phyloP scores from a whole-genome alignment of 2,329 filamentous ascomycete species.

The Neurospora sp. region DNA sequence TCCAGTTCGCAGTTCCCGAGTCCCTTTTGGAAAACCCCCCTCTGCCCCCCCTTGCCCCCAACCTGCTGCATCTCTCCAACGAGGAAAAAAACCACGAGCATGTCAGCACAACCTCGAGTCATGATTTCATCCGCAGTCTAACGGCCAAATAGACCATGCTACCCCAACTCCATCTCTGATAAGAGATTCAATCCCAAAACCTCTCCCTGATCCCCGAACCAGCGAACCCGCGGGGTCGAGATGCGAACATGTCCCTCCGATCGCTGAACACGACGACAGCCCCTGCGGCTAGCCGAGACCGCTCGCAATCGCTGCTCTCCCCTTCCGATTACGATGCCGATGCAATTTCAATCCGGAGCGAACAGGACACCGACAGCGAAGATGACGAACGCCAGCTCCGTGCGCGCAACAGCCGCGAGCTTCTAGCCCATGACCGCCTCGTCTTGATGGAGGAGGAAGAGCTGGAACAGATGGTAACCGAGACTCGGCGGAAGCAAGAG shows the following conservation, averaged over 20 bases:
- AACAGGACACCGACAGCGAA: slow-evolving; percentile 68
- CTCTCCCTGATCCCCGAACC: not conserved
- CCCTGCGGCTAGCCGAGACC: slow-evolving; percentile 19
- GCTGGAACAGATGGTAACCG: slow-evolving; percentile 48
- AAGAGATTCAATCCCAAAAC: not conserved
- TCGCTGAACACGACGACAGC: slow-evolving; percentile 19
- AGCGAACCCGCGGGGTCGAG: not conserved
- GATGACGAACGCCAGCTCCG: slow-evolving; percentile 60
- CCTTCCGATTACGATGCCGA: slow-evolving; percentile 60
- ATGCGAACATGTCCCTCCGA: slow-evolving; percentile 20
- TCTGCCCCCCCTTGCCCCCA: not conserved
- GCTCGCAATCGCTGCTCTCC: slow-evolving; percentile 43
- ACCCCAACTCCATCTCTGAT: not conserved
- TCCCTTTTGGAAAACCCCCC: not conserved
- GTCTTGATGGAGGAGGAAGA: slow-evolving; percentile 72
- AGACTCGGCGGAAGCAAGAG: slow-evolving; percentile 37
- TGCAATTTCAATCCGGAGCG: slow-evolving; percentile 56
- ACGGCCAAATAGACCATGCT: not conserved
- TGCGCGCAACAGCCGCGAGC: slow-evolving; percentile 59
- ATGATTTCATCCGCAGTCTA: not conserved
- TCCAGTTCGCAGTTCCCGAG: not conserved
- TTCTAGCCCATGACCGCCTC: slow-evolving; percentile 58
- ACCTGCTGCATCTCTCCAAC: not conserved
- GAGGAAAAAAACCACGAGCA: not conserved
- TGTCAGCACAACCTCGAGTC: not conserved